Percentiles rank a stretch among this genome's conserved stretches.
Conservation (phyloP, 2,329 filamentous ascomycete genomes). For the Anthostomella pinea region DNA sequence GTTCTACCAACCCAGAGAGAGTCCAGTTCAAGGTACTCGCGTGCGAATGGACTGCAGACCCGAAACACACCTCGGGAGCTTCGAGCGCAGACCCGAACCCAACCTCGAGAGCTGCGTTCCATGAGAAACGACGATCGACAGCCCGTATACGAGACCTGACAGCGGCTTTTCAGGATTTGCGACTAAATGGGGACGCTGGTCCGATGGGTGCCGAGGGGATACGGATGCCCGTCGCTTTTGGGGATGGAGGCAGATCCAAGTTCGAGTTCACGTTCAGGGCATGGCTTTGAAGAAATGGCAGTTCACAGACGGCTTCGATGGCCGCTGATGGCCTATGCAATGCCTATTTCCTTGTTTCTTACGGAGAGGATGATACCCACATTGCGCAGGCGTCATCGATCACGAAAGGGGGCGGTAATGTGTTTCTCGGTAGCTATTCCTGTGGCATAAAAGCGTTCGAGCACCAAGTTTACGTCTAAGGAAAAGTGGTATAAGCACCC, state of each 20-base stretch:
- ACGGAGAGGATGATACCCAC: neutral
- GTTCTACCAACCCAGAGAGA: conserved; percentile 31
- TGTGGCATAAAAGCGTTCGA: too few relatives aligned
- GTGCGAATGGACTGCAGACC: conserved; percentile 37
- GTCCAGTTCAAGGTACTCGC: conserved; percentile 42
- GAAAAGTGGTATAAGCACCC: too few relatives aligned
- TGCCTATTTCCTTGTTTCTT: neutral
- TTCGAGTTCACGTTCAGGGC: conserved; percentile 24
- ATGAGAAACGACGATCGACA: conserved; percentile 14
- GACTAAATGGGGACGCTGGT: neutral
- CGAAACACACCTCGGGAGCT: conserved; percentile 12
- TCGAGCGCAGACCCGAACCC: conserved; percentile 12
- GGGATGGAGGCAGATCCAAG: conserved; percentile 21
- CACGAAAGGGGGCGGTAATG: too few relatives aligned
- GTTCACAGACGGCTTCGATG: too few relatives aligned
- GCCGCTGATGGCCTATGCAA: conserved; percentile 1
- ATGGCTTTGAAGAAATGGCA: conserved; percentile 5
- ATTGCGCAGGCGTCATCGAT: conserved; percentile 1
- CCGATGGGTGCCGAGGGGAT: conserved; percentile 3
- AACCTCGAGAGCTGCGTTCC: conserved; percentile 3
- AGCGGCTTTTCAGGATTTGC: conserved; percentile 5
- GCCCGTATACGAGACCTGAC: conserved; percentile 2
- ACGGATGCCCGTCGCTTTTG: conserved; percentile 26
- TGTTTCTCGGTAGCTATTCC: too few relatives aligned
- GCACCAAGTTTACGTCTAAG: too few relatives aligned